These are phyloP conservation scores for Lactarius sanguifluus DNA, from an alignment of 768 basidiomycete species.

Conservation along the genomic window DNA sequence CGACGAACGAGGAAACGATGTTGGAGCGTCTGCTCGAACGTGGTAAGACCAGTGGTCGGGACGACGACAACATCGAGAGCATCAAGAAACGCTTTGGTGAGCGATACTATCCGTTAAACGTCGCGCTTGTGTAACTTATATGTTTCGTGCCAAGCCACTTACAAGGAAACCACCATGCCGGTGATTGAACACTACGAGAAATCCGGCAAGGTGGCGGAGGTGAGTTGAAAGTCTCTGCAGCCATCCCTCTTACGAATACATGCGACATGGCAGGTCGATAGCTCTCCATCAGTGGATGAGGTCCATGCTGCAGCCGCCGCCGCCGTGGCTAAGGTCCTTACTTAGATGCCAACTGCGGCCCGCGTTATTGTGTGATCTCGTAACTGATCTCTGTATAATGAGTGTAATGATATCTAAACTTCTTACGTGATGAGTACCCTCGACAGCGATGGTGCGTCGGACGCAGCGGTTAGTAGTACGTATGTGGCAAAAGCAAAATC, in stretches of 20 bases:
- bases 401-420: slow-evolving; percentile 9
- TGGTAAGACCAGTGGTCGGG: slow-evolving; percentile 90
- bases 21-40: slow-evolving; percentile 81
- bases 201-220: slow-evolving; percentile 75
- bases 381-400: no score
- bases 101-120: slow-evolving; percentile 29
- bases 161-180: slow-evolving; percentile 86
- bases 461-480: no score
- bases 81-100: slow-evolving; percentile 97
- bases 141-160: slow-evolving; percentile 56
- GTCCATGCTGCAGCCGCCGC: slow-evolving; percentile 64
- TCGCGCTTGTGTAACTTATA: background rate
- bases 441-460: background rate
- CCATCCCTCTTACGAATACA: slow-evolving; percentile 1
- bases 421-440: background rate
- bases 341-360: background rate
- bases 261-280: slow-evolving; percentile 54
- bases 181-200: slow-evolving; percentile 82
- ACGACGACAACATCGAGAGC: slow-evolving; percentile 93
- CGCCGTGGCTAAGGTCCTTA: slow-evolving; percentile 53
- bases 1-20: slow-evolving; percentile 88
- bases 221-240: slow-evolving; percentile 37
- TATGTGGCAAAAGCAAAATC: no score
- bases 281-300: slow-evolving; percentile 63
- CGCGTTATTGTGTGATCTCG: background rate